A percentile compares a stretch with the other conserved stretches of the same genome.
Evolutionary conservation across 345 rosid genomes (phyloP).

Genomic region (Syzygium aromaticum): DNA sequence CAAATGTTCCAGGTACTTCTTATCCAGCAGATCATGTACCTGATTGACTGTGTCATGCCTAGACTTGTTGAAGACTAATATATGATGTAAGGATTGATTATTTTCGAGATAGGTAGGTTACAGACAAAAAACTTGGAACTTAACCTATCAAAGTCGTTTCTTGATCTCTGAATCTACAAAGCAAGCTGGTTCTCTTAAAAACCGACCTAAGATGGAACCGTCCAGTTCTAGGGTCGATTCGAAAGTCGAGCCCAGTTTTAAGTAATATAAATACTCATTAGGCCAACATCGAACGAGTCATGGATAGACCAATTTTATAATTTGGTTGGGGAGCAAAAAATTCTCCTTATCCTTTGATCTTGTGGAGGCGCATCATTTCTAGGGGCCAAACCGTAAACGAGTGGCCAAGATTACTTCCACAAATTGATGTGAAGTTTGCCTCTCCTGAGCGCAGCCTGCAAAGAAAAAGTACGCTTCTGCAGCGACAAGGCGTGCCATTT

Average conservation of each 20-base stretch:
- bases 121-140: background rate
- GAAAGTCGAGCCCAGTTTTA: background rate
- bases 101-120: rapidly evolving
- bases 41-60: background rate
- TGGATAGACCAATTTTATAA: background rate
- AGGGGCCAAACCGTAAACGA: background rate
- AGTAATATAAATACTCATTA: background rate
- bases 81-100: background rate
- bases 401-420: background rate
- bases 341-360: background rate
- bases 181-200: rapidly evolving
- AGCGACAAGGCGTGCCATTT: background rate
- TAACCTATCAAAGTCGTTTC: rapidly evolving
- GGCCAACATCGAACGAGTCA: background rate
- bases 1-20: no score
- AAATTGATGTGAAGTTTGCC: background rate
- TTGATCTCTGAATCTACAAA: rapidly evolving
- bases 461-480: background rate
- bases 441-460: background rate
- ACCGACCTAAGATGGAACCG: rapidly evolving
- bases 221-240: rapidly evolving
- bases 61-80: background rate
- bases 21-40: no score
- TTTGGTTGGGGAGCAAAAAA: background rate
- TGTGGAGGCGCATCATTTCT: background rate